Evolutionary conservation across 2,329 filamentous ascomycete species (phyloP), one percentile per base, ranked within the genome.

Genomic region (Laburnicola sp.): DNA sequence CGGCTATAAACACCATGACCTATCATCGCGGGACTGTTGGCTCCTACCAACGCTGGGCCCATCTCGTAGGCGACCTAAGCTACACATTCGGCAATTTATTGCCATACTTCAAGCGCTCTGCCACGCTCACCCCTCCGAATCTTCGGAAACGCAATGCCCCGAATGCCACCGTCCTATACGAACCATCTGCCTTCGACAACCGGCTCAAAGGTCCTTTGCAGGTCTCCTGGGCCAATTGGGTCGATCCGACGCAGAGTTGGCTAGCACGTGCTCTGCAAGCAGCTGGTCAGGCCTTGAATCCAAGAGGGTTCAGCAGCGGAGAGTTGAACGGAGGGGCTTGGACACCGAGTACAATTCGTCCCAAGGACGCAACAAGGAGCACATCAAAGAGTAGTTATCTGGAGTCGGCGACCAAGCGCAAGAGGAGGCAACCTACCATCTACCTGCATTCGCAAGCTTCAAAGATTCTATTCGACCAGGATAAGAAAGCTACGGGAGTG

Each of bases 81-180:
- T 73, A 64, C 45, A 61, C 51, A 0, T 71, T 61, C 37, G 54
- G 65, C 8, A 60, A 56, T 6, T 7, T 72, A 2, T 48, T 64
- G 1, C 63, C 61, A 1, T 72, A 64, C 47, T 72, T 70, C 53
- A 57, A 66, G 32, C 60, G 59, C 27, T 59, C 60, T 6, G 51
- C 62, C 16, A 66, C 59, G 9, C 62, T 73, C 40, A 71, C 64
- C 0, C 49, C 58, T 6, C 70, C 72, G 1, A 53, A 70, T 11
- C 45, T 55, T 5, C n/a, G 37, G 3, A 59, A 58, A 37, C 45
- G 61, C 5, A 56, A 57, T 9, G 55, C 58, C 3, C 50, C 57
- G 23, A 63, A 62, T 39, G 57, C 60, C 0, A 65, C 62, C 1
- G 57, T 60, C 2, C 16, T 34, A 0, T 68, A 61, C 45, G 57